Evolutionary conservation across 73 alveolate species (phyloP).

Genomic region (Paramecium octaurelia): DNA sequence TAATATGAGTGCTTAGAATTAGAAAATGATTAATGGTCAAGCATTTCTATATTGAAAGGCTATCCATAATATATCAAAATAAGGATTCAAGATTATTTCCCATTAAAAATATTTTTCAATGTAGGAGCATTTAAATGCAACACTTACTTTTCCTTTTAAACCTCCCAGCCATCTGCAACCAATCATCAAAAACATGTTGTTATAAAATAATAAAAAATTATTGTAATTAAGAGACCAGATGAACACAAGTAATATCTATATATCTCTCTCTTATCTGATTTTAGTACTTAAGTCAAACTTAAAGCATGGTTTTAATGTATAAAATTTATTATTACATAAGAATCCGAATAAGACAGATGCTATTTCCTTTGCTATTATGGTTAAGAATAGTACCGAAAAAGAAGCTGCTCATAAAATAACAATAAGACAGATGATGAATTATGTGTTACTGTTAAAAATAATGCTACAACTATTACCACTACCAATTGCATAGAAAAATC

Average conservation of each 20-base stretch:
- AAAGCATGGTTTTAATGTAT: conserved; percentile 15
- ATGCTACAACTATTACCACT: neutral
- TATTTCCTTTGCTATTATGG: neutral
- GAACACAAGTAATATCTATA: neutral
- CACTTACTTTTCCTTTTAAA: neutral
- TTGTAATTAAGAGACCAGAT: neutral
- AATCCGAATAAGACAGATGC: neutral
- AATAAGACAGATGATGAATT: neutral
- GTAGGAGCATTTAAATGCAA: conserved; percentile 17
- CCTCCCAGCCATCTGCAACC: neutral
- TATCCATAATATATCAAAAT: neutral
- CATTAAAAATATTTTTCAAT: neutral
- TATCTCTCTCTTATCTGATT: neutral
- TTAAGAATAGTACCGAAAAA: neutral
- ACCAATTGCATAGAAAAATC: neutral
- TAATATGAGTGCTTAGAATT: neutral
- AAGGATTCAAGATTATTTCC: neutral
- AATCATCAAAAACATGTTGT: neutral
- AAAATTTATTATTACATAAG: neutral
- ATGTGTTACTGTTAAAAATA: neutral
- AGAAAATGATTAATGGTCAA: neutral
- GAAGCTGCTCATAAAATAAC: neutral
- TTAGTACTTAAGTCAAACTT: neutral
- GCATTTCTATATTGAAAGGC: neutral
- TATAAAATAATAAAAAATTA: neutral